A percentile compares a stretch with the other conserved stretches of the same genome.
Conservation (phyloP, 2,329 filamentous ascomycete genomes). For the Xylogone sp. region DNA sequence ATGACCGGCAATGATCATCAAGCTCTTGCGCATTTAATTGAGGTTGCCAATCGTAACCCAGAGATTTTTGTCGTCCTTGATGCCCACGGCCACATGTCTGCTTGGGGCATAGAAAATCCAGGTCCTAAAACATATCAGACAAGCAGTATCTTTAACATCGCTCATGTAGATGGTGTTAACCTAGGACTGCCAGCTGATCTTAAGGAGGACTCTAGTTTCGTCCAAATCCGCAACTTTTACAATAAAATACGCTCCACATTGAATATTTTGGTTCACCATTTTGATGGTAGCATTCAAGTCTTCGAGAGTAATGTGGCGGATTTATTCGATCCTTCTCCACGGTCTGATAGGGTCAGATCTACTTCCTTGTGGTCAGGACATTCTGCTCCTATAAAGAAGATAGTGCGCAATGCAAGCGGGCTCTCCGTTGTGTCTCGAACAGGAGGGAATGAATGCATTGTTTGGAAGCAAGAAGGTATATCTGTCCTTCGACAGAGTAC, state of each 20-base stretch:
- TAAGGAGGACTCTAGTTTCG: constrained; percentile 39
- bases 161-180: constrained; percentile 63
- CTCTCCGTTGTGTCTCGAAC: constrained; percentile 79
- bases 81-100: constrained; percentile 79
- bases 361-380: constrained; percentile 80
- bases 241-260: constrained; percentile 61
- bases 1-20: constrained; percentile 54
- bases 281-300: constrained; percentile 80
- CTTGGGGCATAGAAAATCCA: constrained; percentile 88
- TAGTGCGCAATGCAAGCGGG: constrained; percentile 80
- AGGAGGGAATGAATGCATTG: constrained; percentile 70
- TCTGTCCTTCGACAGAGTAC: constrained; percentile 63
- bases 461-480: constrained; percentile 69
- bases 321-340: constrained; percentile 70
- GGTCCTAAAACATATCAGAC: constrained; percentile 64
- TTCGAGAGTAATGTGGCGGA: constrained; percentile 75
- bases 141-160: constrained; percentile 78
- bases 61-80: constrained; percentile 88
- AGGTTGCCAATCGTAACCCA: constrained; percentile 77
- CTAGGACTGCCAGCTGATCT: constrained; percentile 33
- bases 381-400: constrained; percentile 74
- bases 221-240: constrained; percentile 72
- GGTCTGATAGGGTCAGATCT: constrained; percentile 54
- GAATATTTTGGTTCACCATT: constrained; percentile 75
- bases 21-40: constrained; percentile 78